Conservation (phyloP, 1,139 yeast genomes). For the Diutina neorugosa region DNA sequence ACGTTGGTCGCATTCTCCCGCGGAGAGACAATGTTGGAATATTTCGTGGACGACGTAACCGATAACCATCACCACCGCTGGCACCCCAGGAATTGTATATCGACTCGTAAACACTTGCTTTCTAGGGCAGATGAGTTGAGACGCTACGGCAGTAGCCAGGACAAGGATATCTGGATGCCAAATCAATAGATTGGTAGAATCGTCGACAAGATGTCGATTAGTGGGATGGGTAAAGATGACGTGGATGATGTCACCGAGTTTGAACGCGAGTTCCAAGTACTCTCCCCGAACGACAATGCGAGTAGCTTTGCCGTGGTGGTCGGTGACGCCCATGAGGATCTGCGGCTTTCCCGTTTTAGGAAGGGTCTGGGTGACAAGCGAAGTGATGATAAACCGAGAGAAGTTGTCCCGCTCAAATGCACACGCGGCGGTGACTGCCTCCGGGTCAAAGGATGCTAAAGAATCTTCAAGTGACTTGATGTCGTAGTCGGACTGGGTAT, state of each 20-base stretch:
- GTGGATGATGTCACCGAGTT: slow-evolving; percentile 46
- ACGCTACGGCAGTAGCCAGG: slow-evolving; percentile 75
- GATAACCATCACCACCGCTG: slow-evolving; percentile 48
- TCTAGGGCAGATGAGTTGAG: slow-evolving; percentile 61
- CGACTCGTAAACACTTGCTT: slow-evolving; percentile 51
- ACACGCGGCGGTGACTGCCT: neutral
- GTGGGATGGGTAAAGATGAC: slow-evolving; percentile 35
- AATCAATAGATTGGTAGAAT: slow-evolving; percentile 48
- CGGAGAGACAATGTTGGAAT: slow-evolving; percentile 54
- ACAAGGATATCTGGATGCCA: slow-evolving; percentile 77
- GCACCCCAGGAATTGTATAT: slow-evolving; percentile 42
- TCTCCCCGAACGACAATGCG: slow-evolving; percentile 34
- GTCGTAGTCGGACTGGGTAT: neutral
- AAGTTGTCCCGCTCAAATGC: neutral
- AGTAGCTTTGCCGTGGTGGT: slow-evolving; percentile 13
- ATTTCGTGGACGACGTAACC: slow-evolving; percentile 76
- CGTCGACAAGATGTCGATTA: slow-evolving; percentile 36
- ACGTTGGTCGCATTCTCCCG: neutral
- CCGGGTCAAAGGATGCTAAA: neutral
- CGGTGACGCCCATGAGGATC: neutral
- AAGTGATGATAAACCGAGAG: neutral
- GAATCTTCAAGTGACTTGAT: neutral
- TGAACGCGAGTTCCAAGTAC: slow-evolving; percentile 31
- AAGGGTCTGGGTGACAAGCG: neutral
- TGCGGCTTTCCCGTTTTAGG: neutral